Evolutionary conservation across 1,139 yeast genomes (phyloP), one percentile per base, ranked within the genome.

Genomic region (Taiozyma sp.): DNA sequence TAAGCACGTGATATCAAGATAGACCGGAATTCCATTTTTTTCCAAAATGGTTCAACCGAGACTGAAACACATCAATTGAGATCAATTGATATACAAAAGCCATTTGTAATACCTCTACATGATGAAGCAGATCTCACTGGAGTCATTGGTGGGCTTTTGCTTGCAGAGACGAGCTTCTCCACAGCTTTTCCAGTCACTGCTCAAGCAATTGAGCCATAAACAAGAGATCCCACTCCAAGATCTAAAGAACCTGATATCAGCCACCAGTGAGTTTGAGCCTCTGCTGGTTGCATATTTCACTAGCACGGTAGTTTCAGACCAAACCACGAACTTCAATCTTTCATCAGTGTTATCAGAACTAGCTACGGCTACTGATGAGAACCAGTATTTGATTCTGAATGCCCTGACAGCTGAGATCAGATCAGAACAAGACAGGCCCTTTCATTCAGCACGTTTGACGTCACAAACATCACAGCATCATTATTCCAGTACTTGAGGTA

Each of bases 121-220:
- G 41, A 21, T 14, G 14, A 37, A 37, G n/a, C 24, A 19, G 22
- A 10, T 11, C 14, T 10, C 41, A 19, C 24, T 37, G 5, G 41
- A 40, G 24, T 22, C 43, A 6, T 13, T 40, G 16, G 50, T 59
- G 4, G 43, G 37, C 34, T 53, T 56, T 39, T 56, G 60, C 14
- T 50, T 59, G 6, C 47, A 44, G 6, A 53, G 45, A 40, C 52
- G 60, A 9, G 51, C 50, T 6, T 43, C 53, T 11, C 55, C 61
- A 0, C 43, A 44, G 16, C 50, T 55, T 2, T 61, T 60, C 47
- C 55, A 48, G 13, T 47, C 57, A 0, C 46, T 61, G 28, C 46
- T 60, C 43, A 54, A 58, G 21, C 65, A 60, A 43, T 30, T 60
- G 44, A 54, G 57, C 24, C 57, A 57, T 40, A 60, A 54, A 41